Percentiles rank a stretch among this genome's conserved stretches.
Conservation (phyloP, 257 asterid genomes). For the Paraleonurus japonicus region DNA sequence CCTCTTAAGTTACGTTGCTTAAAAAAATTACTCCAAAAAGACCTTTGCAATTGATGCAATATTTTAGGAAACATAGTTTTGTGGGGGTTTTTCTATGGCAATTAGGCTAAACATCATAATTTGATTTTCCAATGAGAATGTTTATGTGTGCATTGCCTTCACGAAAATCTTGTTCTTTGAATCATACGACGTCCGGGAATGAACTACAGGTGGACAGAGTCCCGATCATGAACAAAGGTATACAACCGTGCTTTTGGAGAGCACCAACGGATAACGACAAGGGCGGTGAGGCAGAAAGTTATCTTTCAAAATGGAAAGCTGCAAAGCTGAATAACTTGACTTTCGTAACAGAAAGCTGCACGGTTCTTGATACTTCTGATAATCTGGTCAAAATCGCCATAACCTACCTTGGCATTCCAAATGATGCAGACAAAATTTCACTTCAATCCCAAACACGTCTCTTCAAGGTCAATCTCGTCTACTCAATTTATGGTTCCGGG, state of each 20-base stretch:
- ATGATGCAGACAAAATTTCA: conserved; percentile 32
- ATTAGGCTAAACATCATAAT: neutral
- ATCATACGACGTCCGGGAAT: neutral
- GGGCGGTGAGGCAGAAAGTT: conserved; percentile 77
- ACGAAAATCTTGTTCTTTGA: neutral
- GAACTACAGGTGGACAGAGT: conserved; percentile 61
- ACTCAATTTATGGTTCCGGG: conserved; percentile 75
- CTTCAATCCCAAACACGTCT: conserved; percentile 40
- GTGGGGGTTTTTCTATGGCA: neutral
- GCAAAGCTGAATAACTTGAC: conserved; percentile 58
- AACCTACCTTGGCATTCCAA: conserved; percentile 49
- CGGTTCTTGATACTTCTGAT: conserved; percentile 39
- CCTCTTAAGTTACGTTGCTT: too few relatives aligned
- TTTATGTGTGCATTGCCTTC: neutral
- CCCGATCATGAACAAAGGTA: conserved; percentile 64
- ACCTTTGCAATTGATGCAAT: neutral
- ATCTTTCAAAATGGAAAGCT: conserved; percentile 71
- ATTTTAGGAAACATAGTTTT: neutral
- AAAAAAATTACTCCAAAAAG: too few relatives aligned
- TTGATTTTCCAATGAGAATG: neutral
- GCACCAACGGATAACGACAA: conserved; percentile 98
- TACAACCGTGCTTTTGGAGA: conserved; percentile 94
- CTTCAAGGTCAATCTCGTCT: conserved; percentile 49
- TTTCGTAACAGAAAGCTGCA: conserved; percentile 55
- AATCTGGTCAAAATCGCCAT: conserved; percentile 54